phyloP scores from a whole-genome alignment of 2,329 filamentous ascomycete species.

The Pleoardoris graminearum region DNA sequence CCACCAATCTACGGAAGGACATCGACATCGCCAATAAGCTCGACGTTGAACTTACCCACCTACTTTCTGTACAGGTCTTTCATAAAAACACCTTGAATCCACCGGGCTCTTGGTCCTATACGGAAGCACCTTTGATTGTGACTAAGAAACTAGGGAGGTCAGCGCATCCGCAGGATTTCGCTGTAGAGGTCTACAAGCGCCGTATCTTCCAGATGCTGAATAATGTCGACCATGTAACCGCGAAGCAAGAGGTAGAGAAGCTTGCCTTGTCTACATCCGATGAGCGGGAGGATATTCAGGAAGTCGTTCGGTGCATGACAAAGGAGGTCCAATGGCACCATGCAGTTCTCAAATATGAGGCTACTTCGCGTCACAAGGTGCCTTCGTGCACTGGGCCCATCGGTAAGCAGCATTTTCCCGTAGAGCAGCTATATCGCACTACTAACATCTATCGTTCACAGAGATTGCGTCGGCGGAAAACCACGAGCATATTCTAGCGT shows the following conservation, averaged over 20 bases:
- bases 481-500: constrained; percentile 28
- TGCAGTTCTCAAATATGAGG: constrained; percentile 29
- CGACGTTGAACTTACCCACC: constrained; percentile 27
- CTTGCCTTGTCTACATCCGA: constrained; percentile 7
- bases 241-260: constrained; percentile 13
- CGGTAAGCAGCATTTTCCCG: neutral
- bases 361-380: constrained; percentile 25
- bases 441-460: neutral
- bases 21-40: constrained; percentile 20
- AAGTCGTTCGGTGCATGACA: constrained; percentile 22
- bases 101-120: constrained; percentile 28
- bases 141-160: constrained; percentile 27
- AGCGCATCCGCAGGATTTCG: constrained; percentile 19
- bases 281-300: constrained; percentile 14
- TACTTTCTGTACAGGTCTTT: constrained; percentile 31
- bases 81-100: constrained; percentile 27
- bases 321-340: constrained; percentile 25
- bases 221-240: constrained; percentile 11
- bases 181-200: constrained; percentile 30
- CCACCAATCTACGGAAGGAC: constrained; percentile 26
- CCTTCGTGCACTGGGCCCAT: constrained; percentile 31
- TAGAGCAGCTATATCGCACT: too few relatives aligned
- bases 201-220: constrained; percentile 23
- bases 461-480: constrained; percentile 13
- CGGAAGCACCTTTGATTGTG: constrained; percentile 26